phyloP scores from a whole-genome alignment of 2,329 filamentous ascomycete genomes.

The Pseudocercospora pini-densiflorae region DNA sequence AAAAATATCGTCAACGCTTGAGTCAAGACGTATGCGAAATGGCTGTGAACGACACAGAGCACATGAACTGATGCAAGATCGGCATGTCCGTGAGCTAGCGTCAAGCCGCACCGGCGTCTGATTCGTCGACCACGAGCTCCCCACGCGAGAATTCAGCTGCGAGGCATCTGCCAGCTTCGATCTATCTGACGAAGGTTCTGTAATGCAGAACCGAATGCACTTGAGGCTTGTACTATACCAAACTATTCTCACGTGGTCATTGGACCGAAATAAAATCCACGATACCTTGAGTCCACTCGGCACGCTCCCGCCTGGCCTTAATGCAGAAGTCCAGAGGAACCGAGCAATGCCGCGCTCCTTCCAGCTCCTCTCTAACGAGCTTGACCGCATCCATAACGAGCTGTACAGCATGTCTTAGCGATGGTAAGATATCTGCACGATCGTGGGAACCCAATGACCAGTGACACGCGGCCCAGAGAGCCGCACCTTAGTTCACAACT shows the following conservation, averaged over 20 bases:
- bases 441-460: constrained; percentile 20
- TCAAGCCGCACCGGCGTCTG: constrained; percentile 1
- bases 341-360: constrained; percentile 18
- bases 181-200: constrained; percentile 21
- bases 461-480: constrained; percentile 16
- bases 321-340: constrained; percentile 6
- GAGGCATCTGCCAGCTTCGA: constrained; percentile 23
- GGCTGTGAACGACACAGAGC: constrained; percentile 5
- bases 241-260: constrained; percentile 24
- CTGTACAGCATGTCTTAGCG: constrained; percentile 19
- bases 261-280: constrained; percentile 5
- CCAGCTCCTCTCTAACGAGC: constrained; percentile 8
- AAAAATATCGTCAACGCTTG: not conserved
- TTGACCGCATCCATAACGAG: constrained; percentile 10
- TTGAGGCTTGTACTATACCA: constrained; percentile 31
- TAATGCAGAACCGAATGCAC: constrained; percentile 23
- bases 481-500: constrained; percentile 28
- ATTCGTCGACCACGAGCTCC: constrained; percentile 4
- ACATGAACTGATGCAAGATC: constrained; percentile 12
- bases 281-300: constrained; percentile 2
- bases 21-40: constrained; percentile 3
- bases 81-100: constrained; percentile 14
- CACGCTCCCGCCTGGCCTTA: not conserved
- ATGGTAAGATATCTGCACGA: constrained; percentile 18
- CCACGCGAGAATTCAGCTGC: constrained; percentile 22